Evolutionary conservation across 371 early-diverging fungal species (phyloP), one percentile per base, ranked within the genome.

Genomic region (Mortierella sp.): DNA sequence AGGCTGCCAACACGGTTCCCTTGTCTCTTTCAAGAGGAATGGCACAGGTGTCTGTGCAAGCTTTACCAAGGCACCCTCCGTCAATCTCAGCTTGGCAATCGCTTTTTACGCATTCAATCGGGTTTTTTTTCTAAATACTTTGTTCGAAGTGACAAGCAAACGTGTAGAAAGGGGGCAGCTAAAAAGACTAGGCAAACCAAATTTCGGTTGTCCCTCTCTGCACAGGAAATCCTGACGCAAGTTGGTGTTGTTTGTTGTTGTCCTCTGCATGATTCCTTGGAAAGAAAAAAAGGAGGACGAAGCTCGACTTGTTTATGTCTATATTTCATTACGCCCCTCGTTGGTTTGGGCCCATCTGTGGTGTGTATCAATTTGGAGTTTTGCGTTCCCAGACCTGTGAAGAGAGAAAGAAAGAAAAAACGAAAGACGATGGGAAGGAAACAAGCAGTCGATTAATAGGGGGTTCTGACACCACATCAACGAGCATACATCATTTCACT

Each of bases 371-470:
- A 31, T 55, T 70, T 19, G 45, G 9, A 6, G 65, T 37, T 65
- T 80, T 80, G 63, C 76, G 80, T 52, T 80, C 80, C 80, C 80
- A 80, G 13, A 80, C 77, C 80, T 80, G 66, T 2, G 24, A 24
- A 61, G 29, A 26, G n/a, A 48, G 8, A 64, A 63, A 70, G 31
- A 31, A 26, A 24, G 26, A 24, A 44, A 48, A 53, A n/a, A 41
- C 45, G 50, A 68, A 39, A 31, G 8, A 19, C 16, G 31, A 40
- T 41, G 26, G 40, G 26, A 64, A 64, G 37, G 19, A 41, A 64
- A 24, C 39, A 13, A 41, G 16, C 29, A 68, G 2, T 37, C 16
- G 26, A 50, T 47, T 34, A 39, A 22, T 52, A 40, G 41, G 31
- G 68, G 39, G 52, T 58, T 7, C n/a, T n/a, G 19, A 55, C 39